A percentile compares a stretch with the other conserved stretches of the same genome.
Conservation (phyloP, 164 flowering plant genomes). For the Brasenia schreberi region DNA sequence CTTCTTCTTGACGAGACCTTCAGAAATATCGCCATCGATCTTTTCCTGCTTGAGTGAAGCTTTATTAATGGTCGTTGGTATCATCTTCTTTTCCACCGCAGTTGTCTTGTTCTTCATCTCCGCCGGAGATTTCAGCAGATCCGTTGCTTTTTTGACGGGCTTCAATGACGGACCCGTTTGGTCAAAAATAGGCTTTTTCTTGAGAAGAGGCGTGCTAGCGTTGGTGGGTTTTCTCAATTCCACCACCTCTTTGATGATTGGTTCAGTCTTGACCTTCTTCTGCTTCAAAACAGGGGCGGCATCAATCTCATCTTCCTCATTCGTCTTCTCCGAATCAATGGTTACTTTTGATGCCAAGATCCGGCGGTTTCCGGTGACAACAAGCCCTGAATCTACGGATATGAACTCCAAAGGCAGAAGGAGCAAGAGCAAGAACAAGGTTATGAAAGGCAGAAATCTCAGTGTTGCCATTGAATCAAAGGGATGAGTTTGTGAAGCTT, state of each 20-base stretch:
- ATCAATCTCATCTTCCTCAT: neutral
- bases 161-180: neutral
- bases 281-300: neutral
- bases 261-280: neutral
- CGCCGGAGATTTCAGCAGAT: neutral
- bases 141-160: neutral
- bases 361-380: neutral
- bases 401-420: neutral
- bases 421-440: neutral
- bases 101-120: neutral
- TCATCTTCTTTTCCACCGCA: too few relatives aligned
- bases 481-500: too few relatives aligned
- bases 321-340: neutral
- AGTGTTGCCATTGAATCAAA: too few relatives aligned
- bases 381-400: neutral
- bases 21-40: too few relatives aligned
- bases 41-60: too few relatives aligned
- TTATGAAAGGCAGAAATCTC: too few relatives aligned
- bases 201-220: neutral
- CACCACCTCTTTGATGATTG: neutral
- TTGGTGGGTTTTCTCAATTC: neutral
- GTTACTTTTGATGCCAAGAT: neutral
- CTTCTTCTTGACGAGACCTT: too few relatives aligned
- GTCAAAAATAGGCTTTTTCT: neutral
- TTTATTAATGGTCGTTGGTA: too few relatives aligned